Base-by-base conservation (phyloP, 148 eudicot genomes). In the Polygonum aviculare region DNA sequence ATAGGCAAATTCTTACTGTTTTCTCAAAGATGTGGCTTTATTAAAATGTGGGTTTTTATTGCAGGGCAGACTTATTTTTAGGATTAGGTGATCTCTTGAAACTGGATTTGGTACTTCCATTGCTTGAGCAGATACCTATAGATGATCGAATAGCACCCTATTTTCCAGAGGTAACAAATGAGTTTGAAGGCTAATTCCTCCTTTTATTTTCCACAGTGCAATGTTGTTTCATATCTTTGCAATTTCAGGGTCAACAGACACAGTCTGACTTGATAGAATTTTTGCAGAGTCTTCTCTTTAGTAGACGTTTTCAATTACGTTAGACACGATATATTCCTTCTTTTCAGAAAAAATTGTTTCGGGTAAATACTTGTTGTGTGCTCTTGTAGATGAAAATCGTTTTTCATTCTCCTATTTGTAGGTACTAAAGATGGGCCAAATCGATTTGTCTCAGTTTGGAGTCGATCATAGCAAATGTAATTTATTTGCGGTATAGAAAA, bases 221-320 rank as follows among this genome's bases (percentile, higher is more conserved):
- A 19, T 36, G 45, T 15, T 67, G 41, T 16, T 16, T 67, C 14
- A 63, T 63, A 12, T 33, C 18, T 35, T 67, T 36, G 21, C 16
- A 40, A 22, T 78, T 84, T 59, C 87, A 93, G 98, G 99, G 99
- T 77, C 85, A 86, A 76, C 87, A 87, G 84, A 86, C 92, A 75
- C 78, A 83, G 33, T 84, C 80, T 78, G 98, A 93, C 75, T 80
- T 96, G 69, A 82, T 96, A 72, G 98, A 93, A 80, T 85, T 96
- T 54, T 69, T 93, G 41, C 99, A 93, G 82, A 88, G 99, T 78
- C 90, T 98, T 83, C 99, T 94, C 74, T 96, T 96, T 54, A 90
- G 87, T 96, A 70, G 99, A 96, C 84, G 85, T 98, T 76, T 96
- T 93, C 80, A 91, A 97, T 78, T 93, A 96, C 81, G 99, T 93